Conservation (phyloP, 164 flowering plant genomes). For the Buxus sempervirens region DNA sequence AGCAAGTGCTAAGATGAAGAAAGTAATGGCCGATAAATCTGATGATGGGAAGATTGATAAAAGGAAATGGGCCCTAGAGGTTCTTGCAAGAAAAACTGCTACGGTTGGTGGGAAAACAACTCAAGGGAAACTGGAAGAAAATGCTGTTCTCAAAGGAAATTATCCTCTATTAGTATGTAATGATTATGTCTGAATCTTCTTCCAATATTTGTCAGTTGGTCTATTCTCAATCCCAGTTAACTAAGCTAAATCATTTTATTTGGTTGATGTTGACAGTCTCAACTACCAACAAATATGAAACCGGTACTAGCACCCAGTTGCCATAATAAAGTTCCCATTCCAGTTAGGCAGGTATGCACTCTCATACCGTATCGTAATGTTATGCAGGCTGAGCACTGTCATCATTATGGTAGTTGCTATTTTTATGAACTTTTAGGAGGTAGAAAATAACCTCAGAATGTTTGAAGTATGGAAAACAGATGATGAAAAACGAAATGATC, state of each 20-base stretch:
- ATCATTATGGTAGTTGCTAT: too few species aligned
- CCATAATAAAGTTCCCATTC: conserved; percentile 66
- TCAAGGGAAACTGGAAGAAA: conserved; percentile 47
- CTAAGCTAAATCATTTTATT: neutral
- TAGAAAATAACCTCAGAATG: too few species aligned
- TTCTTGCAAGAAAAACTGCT: conserved; percentile 85
- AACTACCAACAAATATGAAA: conserved; percentile 84
- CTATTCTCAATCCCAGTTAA: neutral
- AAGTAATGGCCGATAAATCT: conserved; percentile 40
- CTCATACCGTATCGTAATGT: neutral
- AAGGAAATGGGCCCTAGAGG: conserved; percentile 89
- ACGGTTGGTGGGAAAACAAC: conserved; percentile 21
- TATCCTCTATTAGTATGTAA: conserved; percentile 71
- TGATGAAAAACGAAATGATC: too few species aligned
- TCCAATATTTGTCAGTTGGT: neutral
- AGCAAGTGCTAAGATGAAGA: conserved; percentile 17
- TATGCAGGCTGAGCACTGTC: neutral
- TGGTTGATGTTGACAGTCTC: conserved; percentile 55
- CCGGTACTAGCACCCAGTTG: conserved; percentile 58
- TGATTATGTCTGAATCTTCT: neutral
- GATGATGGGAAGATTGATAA: conserved; percentile 55
- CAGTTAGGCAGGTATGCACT: conserved; percentile 77
- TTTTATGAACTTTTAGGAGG: too few species aligned
- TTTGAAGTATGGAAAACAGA: too few species aligned
- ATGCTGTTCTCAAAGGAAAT: conserved; percentile 49